Conservation (phyloP, 163 green algal species). For the Scenedesmus sp. region DNA sequence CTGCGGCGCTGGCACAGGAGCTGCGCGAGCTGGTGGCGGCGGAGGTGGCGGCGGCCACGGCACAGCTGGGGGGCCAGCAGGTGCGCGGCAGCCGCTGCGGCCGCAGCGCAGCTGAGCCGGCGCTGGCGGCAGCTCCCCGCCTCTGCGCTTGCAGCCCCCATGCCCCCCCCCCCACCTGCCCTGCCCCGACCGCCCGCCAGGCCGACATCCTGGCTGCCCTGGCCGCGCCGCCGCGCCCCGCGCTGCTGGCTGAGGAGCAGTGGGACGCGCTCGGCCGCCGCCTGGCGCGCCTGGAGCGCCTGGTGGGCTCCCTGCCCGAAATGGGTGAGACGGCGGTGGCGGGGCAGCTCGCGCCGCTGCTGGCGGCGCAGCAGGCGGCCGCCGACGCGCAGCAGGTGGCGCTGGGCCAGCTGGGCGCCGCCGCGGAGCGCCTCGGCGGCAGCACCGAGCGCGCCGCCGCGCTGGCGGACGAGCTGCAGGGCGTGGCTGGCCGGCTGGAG, state of each 20-base stretch:
- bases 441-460: background rate
- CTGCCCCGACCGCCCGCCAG: constrained; percentile 4
- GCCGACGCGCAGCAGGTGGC: constrained; percentile 26
- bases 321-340: constrained; percentile 27
- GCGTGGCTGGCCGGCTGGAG: background rate
- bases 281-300: constrained; percentile 54
- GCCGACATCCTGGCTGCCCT: constrained; percentile 10
- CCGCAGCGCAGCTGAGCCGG: no score
- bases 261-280: constrained; percentile 65
- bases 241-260: constrained; percentile 57
- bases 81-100: background rate
- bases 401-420: background rate
- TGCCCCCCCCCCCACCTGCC: background rate
- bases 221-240: constrained; percentile 18
- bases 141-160: no score
- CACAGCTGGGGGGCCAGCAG: constrained; percentile 40
- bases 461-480: background rate
- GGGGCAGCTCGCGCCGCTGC: constrained; percentile 39
- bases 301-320: constrained; percentile 57
- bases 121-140: no score
- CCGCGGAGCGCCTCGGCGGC: background rate
- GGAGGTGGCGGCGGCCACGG: constrained; percentile 48
- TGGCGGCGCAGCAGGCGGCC: constrained; percentile 31
- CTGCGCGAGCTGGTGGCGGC: constrained; percentile 37
- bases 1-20: constrained; percentile 6